Base-by-base conservation (phyloP, 768 basidiomycete species). In the Mycena albidolilacea region DNA sequence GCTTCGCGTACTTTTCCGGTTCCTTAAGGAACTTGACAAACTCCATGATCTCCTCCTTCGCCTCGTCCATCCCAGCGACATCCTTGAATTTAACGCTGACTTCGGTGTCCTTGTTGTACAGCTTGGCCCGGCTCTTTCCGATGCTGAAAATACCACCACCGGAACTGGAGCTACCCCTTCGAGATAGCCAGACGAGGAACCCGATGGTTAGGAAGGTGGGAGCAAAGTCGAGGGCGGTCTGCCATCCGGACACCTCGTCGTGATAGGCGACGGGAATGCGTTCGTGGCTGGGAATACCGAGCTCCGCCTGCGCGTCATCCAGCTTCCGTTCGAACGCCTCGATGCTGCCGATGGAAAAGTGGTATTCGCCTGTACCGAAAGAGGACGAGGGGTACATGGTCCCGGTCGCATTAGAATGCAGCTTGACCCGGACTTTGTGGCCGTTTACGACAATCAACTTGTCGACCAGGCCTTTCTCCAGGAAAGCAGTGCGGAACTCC, bases 21-120 rank as follows among this genome's bases (percentile, higher is more conserved):
- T 99, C 94, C 85, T 98, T 98, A 79, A 99, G 87, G 87, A 99
- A 99, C 78, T 98, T 97, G 81, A 99, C 98, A 77, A 99, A 99
- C 81, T 99, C 98, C 95, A 99, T 97, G 78, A 99, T 97, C 85
- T 99, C 98, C 86, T 97, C 95, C 87, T 99, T 99, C 55, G 97
- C 98, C 84, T 99, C 98, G 84, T 99, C 98, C 97, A 99, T 99
- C 46, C 98, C 98, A 15, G 98, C 98, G 19, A 99, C 96, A 80
- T 99, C 97, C 84, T 92, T 92, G 86, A 99, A 99, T 81, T 94
- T 94, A 78, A 94, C 91, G 80, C 91, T 93, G 80, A 99, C 93
- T 64, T 97, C 95, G 43, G 94, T 96, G 77, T 99, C 97, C 85
- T 97, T 94, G 87, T 99, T 98, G 85, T 98, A 99, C 80, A 98